Evolutionary conservation across 225 moss, liverwort and hornwort species (phyloP).

Genomic region (Rhytidiadelphus loreus): DNA sequence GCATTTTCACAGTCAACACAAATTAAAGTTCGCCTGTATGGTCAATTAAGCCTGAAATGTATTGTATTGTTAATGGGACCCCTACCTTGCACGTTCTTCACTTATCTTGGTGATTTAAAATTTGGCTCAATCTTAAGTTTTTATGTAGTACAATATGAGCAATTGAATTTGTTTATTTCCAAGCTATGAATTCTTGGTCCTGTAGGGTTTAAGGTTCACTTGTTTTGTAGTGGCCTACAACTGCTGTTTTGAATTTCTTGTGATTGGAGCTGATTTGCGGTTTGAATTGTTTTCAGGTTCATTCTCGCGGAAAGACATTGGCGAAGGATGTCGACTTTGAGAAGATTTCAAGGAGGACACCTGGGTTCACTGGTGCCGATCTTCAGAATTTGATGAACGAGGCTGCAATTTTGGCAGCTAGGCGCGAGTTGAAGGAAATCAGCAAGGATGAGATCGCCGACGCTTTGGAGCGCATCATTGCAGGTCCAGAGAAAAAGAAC

Average conservation of each 20-base stretch:
- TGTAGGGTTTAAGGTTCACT: not conserved
- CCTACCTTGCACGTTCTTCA: not conserved
- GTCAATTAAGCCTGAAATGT: not conserved
- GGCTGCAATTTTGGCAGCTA: slow-evolving; percentile 3
- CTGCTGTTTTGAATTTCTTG: too few relatives aligned
- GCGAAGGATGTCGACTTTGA: slow-evolving; percentile 15
- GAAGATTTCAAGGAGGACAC: slow-evolving; percentile 5
- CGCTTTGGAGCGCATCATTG: slow-evolving; percentile 8
- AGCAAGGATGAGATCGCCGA: slow-evolving; percentile 16
- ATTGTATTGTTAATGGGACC: not conserved
- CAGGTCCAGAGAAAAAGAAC: slow-evolving; percentile 12
- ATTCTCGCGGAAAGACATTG: slow-evolving; percentile 11
- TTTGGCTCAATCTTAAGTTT: too few relatives aligned
- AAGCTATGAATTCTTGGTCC: not conserved
- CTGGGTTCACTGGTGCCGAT: slow-evolving; percentile 9
- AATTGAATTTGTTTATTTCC: not conserved
- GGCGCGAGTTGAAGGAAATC: slow-evolving; percentile 12
- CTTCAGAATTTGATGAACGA: slow-evolving; percentile 18
- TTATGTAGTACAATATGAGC: not conserved
- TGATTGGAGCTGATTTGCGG: not conserved
- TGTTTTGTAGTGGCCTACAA: not conserved
- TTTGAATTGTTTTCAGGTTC: not conserved
- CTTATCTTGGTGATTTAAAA: not conserved
- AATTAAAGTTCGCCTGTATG: too few relatives aligned
- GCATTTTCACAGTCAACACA: too few relatives aligned